Conservation (phyloP, 2,329 filamentous ascomycete species). For the Ceratocystis papillata region DNA sequence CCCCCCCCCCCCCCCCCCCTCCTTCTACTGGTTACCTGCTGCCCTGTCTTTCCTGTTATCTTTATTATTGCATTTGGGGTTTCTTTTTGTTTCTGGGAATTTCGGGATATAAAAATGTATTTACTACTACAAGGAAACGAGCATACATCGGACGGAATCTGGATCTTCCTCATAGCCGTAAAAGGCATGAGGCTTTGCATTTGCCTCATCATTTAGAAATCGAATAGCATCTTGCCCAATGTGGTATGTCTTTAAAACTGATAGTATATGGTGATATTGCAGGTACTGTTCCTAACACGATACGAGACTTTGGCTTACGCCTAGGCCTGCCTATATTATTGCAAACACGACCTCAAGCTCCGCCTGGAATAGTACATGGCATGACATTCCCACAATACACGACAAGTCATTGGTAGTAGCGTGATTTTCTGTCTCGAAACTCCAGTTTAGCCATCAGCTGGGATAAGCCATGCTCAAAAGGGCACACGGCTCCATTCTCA, state of each 20-base stretch:
- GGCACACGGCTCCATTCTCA: not conserved
- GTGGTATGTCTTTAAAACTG: not conserved
- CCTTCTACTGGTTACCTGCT: not conserved
- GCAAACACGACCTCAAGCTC: too few relatives aligned
- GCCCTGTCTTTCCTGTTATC: constrained; percentile 29
- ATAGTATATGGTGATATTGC: not conserved
- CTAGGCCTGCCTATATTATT: too few relatives aligned
- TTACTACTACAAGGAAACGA: constrained; percentile 16
- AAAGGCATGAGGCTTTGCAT: constrained; percentile 23
- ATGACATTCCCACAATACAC: not conserved
- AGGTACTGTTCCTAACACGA: not conserved
- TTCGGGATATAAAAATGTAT: constrained; percentile 1
- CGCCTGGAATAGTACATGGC: not conserved
- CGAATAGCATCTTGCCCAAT: not conserved
- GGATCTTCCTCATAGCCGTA: constrained; percentile 13
- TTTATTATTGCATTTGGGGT: constrained; percentile 29
- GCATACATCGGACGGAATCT: constrained; percentile 19
- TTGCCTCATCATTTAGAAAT: constrained; percentile 9
- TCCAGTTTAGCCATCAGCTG: not conserved
- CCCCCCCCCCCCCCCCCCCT: not conserved
- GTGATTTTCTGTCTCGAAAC: not conserved
- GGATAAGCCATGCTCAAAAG: constrained; percentile 8
- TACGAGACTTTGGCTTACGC: not conserved
- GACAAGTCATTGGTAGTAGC: not conserved
- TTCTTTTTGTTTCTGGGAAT: constrained; percentile 28